Base-by-base conservation (phyloP, 2,329 filamentous ascomycete genomes). In the Fusarium pilosicola region DNA sequence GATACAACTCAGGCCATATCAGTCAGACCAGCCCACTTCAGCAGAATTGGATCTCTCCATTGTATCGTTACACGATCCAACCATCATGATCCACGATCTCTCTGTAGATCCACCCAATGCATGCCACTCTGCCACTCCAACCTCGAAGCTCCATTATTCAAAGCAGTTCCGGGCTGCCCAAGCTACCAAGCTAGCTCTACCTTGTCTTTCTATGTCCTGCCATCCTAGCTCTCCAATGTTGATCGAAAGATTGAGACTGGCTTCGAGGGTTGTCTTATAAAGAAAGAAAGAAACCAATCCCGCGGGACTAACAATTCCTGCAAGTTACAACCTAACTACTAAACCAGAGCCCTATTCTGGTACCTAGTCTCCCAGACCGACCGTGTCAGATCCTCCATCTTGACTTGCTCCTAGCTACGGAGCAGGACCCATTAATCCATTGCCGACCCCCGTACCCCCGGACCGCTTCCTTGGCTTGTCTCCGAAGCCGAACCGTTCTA, bases 71-170 rank as follows among this genome's bases (percentile, higher is more conserved):
- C 68, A 72, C 64, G 62, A 69, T 52, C 68, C 69, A 72, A 62
- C 71, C 62, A 73, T 45, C 64, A 74, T 73, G 57, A 73, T 71
- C 71, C 71, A 60, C 62, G 71, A 74, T 72, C 68, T 72, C 55
- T 70, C 22, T 65, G 51, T 46, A 61, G 71, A 65, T 74, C 68
- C 71, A 74, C 51, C 24, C 36, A 55, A 41, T 18, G 51, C 20
- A 55, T 41, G 26, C 51, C 51, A 54, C 67, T 62, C 54, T 39
- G 20, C 34, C 51, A 55, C 71, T 67, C 49, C 55, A 58, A 38
- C 61, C 70, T 70, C 49, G 45, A 61, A 54, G 66, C 62, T 68
- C 71, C 71, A 71, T 55, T 49, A 20, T 34, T 34, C 32, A 56
- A 54, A 54, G 28, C 60, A 24, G 34, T 70, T 59, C 54, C 66